phyloP scores from a whole-genome alignment of 306 rosid species.

The Quercus glauca region DNA sequence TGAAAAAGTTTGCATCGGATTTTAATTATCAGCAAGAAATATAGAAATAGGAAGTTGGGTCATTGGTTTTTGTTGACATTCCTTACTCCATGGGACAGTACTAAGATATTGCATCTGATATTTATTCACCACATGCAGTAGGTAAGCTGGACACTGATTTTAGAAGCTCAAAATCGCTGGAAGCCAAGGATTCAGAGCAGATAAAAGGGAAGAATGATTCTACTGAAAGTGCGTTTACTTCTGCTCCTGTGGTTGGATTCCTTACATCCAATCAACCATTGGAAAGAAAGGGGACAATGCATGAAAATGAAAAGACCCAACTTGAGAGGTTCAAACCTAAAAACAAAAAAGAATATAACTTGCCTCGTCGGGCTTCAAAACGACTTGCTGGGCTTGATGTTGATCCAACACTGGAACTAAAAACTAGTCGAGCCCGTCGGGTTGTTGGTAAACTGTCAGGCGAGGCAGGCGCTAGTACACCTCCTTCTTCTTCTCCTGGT shows the following conservation, averaged over 20 bases:
- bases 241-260: constrained; percentile 21
- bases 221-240: constrained; percentile 22
- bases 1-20: not conserved
- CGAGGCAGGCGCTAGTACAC: constrained; percentile 22
- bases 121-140: constrained; percentile 21
- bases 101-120: constrained; percentile 25
- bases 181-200: constrained; percentile 27
- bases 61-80: not conserved
- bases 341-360: constrained; percentile 39
- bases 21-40: constrained; percentile 4
- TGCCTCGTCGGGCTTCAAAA: constrained; percentile 84
- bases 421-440: constrained; percentile 39
- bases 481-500: constrained; percentile 26
- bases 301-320: constrained; percentile 28
- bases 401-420: constrained; percentile 56
- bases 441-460: constrained; percentile 31
- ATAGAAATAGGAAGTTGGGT: not conserved
- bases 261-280: constrained; percentile 23
- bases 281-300: constrained; percentile 22
- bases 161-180: constrained; percentile 25
- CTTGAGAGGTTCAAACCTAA: constrained; percentile 26
- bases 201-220: constrained; percentile 29
- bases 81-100: constrained; percentile 2
- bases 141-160: constrained; percentile 18
- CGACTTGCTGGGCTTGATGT: constrained; percentile 81